Evolutionary conservation across 2,329 filamentous ascomycete genomes (phyloP).

Genomic region (Cadophora luteo-olivacea): DNA sequence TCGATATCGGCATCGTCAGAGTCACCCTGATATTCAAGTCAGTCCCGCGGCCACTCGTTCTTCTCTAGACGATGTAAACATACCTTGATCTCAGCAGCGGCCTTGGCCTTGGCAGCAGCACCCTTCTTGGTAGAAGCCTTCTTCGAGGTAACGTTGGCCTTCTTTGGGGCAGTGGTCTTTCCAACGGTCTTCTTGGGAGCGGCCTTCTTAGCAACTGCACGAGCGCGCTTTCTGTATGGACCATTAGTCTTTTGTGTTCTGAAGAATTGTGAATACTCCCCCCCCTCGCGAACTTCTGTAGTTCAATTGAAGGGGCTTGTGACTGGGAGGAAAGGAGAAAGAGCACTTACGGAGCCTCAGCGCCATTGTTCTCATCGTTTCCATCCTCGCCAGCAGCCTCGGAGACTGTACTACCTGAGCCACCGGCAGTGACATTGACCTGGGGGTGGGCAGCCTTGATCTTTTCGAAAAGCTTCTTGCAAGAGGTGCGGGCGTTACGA

Average conservation of each 20-base stretch:
- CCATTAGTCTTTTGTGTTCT: not conserved
- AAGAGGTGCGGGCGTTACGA: constrained; percentile 45
- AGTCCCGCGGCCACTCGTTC: not conserved
- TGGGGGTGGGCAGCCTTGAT: constrained; percentile 22
- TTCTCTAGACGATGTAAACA: not conserved
- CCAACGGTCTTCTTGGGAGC: constrained; percentile 16
- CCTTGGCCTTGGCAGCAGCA: constrained; percentile 12
- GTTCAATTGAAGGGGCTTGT: not conserved
- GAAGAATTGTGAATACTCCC: not conserved
- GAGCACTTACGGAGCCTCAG: not conserved
- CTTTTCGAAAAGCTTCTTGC: constrained; percentile 37
- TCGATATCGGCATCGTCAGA: not conserved
- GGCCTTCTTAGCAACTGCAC: not conserved
- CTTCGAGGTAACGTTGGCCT: constrained; percentile 30
- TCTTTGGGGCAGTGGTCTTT: constrained; percentile 39
- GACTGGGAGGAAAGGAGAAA: not conserved
- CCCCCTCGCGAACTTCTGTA: not conserved
- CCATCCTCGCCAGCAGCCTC: constrained; percentile 3
- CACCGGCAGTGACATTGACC: not conserved
- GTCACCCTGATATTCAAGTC: not conserved
- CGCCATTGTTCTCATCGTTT: not conserved
- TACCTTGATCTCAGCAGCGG: not conserved
- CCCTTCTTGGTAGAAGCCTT: constrained; percentile 18
- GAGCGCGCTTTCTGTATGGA: not conserved
- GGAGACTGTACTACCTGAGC: not conserved